Conservation (phyloP, 768 basidiomycete species). For the Hericium rajendrae region DNA sequence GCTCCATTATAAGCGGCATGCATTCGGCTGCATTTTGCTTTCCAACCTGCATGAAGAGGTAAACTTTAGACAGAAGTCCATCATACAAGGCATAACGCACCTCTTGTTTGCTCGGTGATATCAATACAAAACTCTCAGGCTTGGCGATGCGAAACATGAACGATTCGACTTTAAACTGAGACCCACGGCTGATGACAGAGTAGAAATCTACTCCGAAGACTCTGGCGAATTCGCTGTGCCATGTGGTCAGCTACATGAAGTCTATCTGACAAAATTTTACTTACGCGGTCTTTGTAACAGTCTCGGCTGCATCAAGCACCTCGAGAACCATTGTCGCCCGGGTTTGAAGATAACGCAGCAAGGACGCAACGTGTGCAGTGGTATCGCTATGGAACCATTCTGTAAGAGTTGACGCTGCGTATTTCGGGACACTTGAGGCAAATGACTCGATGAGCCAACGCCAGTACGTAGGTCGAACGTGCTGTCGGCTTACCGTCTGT, state of each 20-base stretch:
- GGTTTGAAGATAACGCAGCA: slow-evolving; percentile 54
- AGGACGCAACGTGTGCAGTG: slow-evolving; percentile 42
- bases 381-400: slow-evolving; percentile 68
- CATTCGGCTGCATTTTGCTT: slow-evolving; percentile 94
- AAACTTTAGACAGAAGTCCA: neutral
- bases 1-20: slow-evolving; percentile 93
- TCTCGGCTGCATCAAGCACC: slow-evolving; percentile 71
- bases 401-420: slow-evolving; percentile 20
- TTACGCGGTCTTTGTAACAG: slow-evolving; percentile 86
- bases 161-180: slow-evolving; percentile 98
- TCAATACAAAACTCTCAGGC: slow-evolving; percentile 83
- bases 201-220: slow-evolving; percentile 97
- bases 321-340: slow-evolving; percentile 66
- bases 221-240: slow-evolving; percentile 82
- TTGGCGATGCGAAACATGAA: slow-evolving; percentile 98
- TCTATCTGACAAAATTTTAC: slow-evolving; percentile 16
- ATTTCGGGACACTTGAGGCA: slow-evolving; percentile 10
- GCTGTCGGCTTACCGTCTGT: slow-evolving; percentile 43
- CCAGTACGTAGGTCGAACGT: neutral
- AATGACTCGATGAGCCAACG: neutral
- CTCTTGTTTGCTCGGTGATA: slow-evolving; percentile 83
- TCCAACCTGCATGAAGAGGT: slow-evolving; percentile 56
- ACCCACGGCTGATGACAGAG: slow-evolving; percentile 89
- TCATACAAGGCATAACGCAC: slow-evolving; percentile 30
- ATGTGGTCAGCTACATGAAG: too few species aligned